Evolutionary conservation across 345 rosid genomes (phyloP).

Genomic region (Eucalyptus polyanthemos): DNA sequence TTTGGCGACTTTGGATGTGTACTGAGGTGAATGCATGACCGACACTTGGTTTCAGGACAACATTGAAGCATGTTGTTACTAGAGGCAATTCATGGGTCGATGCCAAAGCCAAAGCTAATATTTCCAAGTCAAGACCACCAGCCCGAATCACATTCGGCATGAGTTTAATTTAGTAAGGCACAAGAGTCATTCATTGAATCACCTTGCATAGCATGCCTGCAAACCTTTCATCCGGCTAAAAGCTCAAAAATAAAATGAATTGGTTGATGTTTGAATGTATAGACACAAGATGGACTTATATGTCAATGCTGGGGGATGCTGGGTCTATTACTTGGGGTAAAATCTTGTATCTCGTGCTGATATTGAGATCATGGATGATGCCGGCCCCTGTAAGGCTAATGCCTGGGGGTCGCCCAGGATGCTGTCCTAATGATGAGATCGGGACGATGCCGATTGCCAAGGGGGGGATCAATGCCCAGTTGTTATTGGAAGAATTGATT

Average conservation of each 20-base stretch:
- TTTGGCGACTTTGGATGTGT: fast-evolving
- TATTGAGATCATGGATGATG: too few relatives aligned
- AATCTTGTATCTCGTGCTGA: fast-evolving
- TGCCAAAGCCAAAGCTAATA: fast-evolving
- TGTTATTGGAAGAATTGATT: fast-evolving
- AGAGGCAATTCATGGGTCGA: fast-evolving
- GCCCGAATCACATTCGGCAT: fast-evolving
- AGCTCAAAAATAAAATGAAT: too few relatives aligned
- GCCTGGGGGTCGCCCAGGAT: fast-evolving
- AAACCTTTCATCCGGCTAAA: fast-evolving
- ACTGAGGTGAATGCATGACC: fast-evolving
- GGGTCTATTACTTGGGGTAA: too few relatives aligned
- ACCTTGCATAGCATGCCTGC: too few relatives aligned
- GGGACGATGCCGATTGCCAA: fast-evolving
- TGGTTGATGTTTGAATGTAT: too few relatives aligned
- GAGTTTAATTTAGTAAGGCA: too few relatives aligned
- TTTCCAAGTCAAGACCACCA: too few relatives aligned
- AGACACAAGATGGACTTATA: fast-evolving
- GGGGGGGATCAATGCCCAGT: fast-evolving
- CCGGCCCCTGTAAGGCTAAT: fast-evolving
- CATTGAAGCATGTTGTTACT: too few relatives aligned
- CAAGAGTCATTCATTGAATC: too few relatives aligned
- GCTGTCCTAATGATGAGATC: fast-evolving
- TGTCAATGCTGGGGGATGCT: fast-evolving
- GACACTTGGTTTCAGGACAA: fast-evolving